A percentile compares a stretch with the other conserved stretches of the same genome.
These are phyloP conservation scores for Phialemoniopsis sp. DNA, from an alignment of 2,329 filamentous ascomycete species.

Conservation along the genomic window DNA sequence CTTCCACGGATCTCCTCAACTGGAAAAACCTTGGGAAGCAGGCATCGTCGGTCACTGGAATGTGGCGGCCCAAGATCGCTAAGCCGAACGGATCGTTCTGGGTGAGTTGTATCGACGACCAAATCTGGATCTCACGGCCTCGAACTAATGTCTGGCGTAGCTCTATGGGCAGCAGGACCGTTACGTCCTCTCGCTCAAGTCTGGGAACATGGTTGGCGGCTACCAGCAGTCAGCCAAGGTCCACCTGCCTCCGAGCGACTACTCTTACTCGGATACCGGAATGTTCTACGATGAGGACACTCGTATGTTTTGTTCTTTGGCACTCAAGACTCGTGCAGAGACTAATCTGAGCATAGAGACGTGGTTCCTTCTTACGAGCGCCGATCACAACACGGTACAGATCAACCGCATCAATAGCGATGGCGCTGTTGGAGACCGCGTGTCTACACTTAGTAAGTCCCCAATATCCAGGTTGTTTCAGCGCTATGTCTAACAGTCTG, in stretches of 20 bases:
- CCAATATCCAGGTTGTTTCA: no score
- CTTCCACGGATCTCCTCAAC: constrained; percentile 31
- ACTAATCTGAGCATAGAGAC: constrained; percentile 14
- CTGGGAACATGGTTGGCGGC: constrained; percentile 20
- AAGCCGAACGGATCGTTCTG: constrained; percentile 33
- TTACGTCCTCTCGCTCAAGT: constrained; percentile 28
- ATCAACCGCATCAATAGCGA: constrained; percentile 31
- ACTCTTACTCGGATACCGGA: constrained; percentile 32
- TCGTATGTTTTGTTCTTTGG: constrained; percentile 4
- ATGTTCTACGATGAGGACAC: constrained; percentile 29
- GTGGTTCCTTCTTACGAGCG: constrained; percentile 32
- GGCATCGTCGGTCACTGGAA: constrained; percentile 22
- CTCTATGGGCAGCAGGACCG: constrained; percentile 34
- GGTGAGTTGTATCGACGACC: constrained; percentile 14
- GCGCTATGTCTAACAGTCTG: no score
- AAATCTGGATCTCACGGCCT: not conserved
- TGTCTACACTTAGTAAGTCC: constrained; percentile 18
- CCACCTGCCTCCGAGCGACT: constrained; percentile 27
- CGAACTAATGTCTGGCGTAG: constrained; percentile 8
- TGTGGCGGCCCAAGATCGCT: constrained; percentile 34
- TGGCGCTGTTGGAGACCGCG: constrained; percentile 24
- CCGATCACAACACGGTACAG: constrained; percentile 34
- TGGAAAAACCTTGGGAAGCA: constrained; percentile 30
- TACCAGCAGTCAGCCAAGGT: constrained; percentile 26
- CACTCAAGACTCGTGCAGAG: no score